A percentile compares a stretch with the other conserved stretches of the same genome.
phyloP scores from a whole-genome alignment of 1,284 basidiomycete species.

The Boletellus deceptivus region DNA sequence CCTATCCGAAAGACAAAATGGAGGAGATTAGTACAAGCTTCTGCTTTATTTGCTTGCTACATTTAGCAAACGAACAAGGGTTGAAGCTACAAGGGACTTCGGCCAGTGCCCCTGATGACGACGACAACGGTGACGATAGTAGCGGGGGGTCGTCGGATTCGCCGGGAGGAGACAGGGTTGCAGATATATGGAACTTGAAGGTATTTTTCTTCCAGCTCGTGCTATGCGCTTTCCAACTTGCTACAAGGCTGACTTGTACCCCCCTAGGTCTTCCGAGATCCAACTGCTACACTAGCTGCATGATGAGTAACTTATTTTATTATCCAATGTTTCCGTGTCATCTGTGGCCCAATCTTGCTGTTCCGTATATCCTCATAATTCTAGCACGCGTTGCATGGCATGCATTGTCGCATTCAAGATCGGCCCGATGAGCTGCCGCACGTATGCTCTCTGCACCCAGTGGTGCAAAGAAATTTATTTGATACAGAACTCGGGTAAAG shows the following conservation, averaged over 20 bases:
- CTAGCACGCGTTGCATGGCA: too few species aligned
- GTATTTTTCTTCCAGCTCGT: constrained; percentile 37
- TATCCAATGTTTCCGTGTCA: constrained; percentile 16
- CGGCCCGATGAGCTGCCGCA: neutral
- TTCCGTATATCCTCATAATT: constrained; percentile 7
- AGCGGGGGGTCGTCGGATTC: constrained; percentile 25
- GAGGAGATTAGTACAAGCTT: constrained; percentile 98
- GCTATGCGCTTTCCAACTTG: neutral
- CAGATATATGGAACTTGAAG: constrained; percentile 76
- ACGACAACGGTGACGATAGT: constrained; percentile 23
- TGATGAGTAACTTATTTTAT: constrained; percentile 35
- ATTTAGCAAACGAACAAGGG: constrained; percentile 94
- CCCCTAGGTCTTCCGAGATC: constrained; percentile 68
- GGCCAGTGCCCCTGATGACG: constrained; percentile 4
- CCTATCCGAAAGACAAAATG: constrained; percentile 93
- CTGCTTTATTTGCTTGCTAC: constrained; percentile 97
- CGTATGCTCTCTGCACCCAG: too few species aligned
- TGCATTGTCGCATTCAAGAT: neutral
- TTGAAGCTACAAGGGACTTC: constrained; percentile 64
- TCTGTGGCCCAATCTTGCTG: constrained; percentile 13
- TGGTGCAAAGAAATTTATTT: constrained; percentile 7
- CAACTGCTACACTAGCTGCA: constrained; percentile 55
- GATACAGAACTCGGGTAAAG: constrained; percentile 23
- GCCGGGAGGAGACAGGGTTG: constrained; percentile 45
- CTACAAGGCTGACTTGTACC: constrained; percentile 3